Percentiles rank a stretch among this genome's conserved stretches.
Conservation (phyloP, 225 moss, liverwort and hornwort genomes). For the Pleurozium schreberi region DNA sequence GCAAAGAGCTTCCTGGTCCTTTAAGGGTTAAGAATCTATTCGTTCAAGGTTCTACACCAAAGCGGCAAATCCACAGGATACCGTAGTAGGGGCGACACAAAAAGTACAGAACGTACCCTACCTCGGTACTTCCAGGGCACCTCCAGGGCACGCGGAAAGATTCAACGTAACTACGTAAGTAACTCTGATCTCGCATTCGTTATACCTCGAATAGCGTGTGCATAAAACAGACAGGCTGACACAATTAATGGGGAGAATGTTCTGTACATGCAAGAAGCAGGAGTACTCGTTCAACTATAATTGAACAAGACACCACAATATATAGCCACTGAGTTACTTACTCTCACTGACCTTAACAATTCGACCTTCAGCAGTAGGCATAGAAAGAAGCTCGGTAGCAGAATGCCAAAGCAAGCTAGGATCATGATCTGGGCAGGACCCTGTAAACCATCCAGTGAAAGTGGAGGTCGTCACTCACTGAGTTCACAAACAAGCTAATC, state of each 20-base stretch:
- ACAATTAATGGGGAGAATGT: neutral
- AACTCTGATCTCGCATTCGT: neutral
- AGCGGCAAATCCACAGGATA: neutral
- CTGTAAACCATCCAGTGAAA: neutral
- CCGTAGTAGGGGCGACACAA: neutral
- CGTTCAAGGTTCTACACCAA: neutral
- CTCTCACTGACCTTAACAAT: neutral
- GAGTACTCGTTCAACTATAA: neutral
- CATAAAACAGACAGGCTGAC: neutral
- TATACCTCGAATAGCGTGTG: neutral
- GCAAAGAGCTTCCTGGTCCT: too few species aligned
- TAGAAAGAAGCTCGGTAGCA: neutral
- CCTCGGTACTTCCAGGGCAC: too few species aligned
- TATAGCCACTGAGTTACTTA: too few species aligned
- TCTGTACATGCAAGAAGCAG: neutral
- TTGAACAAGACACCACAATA: neutral
- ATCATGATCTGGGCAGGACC: neutral
- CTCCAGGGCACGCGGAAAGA: neutral
- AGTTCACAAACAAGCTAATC: neutral
- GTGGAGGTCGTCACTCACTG: neutral
- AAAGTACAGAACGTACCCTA: neutral
- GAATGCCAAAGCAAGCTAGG: neutral
- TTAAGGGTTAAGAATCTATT: too few species aligned
- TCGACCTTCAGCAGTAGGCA: neutral
- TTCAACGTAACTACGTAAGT: neutral